Conservation (phyloP, 352 stramenopile species). For the Phytophthora podocarpi region DNA sequence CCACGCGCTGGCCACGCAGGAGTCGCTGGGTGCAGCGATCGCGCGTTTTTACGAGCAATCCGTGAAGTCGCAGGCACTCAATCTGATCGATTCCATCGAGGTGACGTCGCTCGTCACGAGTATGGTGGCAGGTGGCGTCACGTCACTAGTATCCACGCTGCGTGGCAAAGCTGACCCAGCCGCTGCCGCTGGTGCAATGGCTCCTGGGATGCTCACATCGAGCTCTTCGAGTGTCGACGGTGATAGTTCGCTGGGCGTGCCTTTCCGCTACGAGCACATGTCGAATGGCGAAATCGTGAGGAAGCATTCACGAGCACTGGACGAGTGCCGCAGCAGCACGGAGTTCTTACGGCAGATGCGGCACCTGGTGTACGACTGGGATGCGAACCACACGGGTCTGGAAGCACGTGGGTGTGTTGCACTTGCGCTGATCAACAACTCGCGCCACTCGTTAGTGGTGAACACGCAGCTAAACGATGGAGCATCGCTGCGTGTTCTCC, state of each 20-base stretch:
- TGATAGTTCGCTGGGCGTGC: conserved; percentile 11
- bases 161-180: conserved; percentile 77
- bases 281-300: conserved; percentile 75
- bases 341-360: conserved; percentile 70
- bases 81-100: conserved; percentile 85
- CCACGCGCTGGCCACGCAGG: conserved; percentile 76
- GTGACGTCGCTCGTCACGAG: conserved; percentile 86
- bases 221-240: conserved; percentile 22
- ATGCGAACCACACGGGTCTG: conserved; percentile 84
- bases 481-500: conserved; percentile 72
- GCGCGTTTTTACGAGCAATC: conserved; percentile 79
- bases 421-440: conserved; percentile 82
- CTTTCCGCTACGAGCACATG: conserved; percentile 74
- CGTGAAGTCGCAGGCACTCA: conserved; percentile 81
- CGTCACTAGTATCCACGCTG: conserved; percentile 79
- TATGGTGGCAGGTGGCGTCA: conserved; percentile 78
- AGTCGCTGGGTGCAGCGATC: conserved; percentile 71
- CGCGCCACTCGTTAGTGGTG: conserved; percentile 71
- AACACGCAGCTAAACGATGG: conserved; percentile 76
- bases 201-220: conserved; percentile 36
- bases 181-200: conserved; percentile 27
- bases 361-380: conserved; percentile 86
- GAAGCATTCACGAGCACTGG: conserved; percentile 69
- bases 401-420: conserved; percentile 79
- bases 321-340: conserved; percentile 46